Evolutionary conservation across 257 asterid genomes (phyloP), one percentile per base, ranked within the genome.

Genomic region (Scutellaria baicalensis): DNA sequence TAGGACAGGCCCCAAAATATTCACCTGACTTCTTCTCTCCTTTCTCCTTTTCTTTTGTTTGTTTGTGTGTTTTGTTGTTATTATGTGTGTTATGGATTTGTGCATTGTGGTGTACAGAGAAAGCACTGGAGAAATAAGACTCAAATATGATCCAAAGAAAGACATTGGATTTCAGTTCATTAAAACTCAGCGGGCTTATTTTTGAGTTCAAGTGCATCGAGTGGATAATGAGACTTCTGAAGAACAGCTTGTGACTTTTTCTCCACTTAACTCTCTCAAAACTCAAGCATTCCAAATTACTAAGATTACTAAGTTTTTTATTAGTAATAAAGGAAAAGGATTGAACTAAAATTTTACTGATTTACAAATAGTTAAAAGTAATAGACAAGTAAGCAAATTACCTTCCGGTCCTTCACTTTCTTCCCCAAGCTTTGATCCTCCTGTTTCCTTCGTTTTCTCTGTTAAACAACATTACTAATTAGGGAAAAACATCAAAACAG

Each of bases 361-460:
- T 13, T 6, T 57, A 59, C 35, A 17, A 35, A 59, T 39, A 45
- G 63, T 38, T 51, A 21, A 54, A 49, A 39, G 40, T 27, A 44
- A 57, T 10, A 57, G 5, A 42, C 47, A 13, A 52, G 64, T 44
- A 44, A 45, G 20, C 35, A 56, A 20, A 16, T 45, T 72, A 88
- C 97, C 95, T 87, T 86, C 78, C 75, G 73, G 72, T 81, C 89
- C 79, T 84, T 86, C 68, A 83, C 66, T 80, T 86, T 90, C 81
- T 81, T 90, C 82, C 86, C 89, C 65, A 77, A 44, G 76, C 56
- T 81, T 54, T 64, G 83, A 72, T 88, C 89, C 64, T 90, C 97
- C 57, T 78, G 89, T 82, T 90, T 90, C 85, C 93, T 84, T 75
- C 93, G 82, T 78, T 90, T 90, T 70, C 97, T 90, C 97, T 90